These are phyloP conservation scores for Flaveria linearis DNA, from an alignment of 129 eudicot species.

Conservation along the genomic window DNA sequence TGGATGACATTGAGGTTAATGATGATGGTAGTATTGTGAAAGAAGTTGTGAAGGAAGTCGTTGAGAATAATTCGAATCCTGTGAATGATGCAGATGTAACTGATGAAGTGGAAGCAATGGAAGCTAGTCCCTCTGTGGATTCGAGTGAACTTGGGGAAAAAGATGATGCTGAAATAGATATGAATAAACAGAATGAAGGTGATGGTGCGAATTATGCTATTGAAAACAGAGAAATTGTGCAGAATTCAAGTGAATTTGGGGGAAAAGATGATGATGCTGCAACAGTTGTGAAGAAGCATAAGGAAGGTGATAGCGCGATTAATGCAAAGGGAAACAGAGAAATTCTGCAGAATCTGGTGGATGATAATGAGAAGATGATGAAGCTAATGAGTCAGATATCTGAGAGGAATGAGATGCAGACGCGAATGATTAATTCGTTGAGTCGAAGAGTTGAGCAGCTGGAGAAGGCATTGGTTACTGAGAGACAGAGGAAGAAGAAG, in stretches of 20 bases:
- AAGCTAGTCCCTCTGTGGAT: not conserved
- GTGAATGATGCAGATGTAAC: not conserved
- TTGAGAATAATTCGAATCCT: too few species aligned
- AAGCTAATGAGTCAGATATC: conserved; percentile 48
- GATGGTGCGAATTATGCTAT: not conserved
- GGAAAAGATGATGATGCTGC: not conserved
- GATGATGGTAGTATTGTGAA: not conserved
- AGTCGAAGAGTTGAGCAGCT: conserved; percentile 57
- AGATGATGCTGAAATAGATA: not conserved
- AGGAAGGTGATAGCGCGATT: not conserved
- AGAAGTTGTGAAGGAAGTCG: conserved; percentile 17
- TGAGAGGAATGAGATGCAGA: conserved; percentile 53
- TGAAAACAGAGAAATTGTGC: conserved; percentile 32
- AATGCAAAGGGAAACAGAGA: conserved; percentile 33
- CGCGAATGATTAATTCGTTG: conserved; percentile 46
- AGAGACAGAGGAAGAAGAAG: conserved; percentile 45
- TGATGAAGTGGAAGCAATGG: conserved; percentile 7
- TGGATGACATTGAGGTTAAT: not conserved
- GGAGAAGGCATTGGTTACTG: conserved; percentile 60
- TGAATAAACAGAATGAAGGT: not conserved
- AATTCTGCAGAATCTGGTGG: conserved; percentile 38
- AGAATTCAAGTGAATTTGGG: conserved; percentile 2
- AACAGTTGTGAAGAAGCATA: not conserved
- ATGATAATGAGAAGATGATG: conserved; percentile 59
- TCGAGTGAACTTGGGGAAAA: not conserved